Evolutionary conservation across 768 basidiomycete genomes (phyloP).

Genomic region (Strobilomyces echinocephalus): DNA sequence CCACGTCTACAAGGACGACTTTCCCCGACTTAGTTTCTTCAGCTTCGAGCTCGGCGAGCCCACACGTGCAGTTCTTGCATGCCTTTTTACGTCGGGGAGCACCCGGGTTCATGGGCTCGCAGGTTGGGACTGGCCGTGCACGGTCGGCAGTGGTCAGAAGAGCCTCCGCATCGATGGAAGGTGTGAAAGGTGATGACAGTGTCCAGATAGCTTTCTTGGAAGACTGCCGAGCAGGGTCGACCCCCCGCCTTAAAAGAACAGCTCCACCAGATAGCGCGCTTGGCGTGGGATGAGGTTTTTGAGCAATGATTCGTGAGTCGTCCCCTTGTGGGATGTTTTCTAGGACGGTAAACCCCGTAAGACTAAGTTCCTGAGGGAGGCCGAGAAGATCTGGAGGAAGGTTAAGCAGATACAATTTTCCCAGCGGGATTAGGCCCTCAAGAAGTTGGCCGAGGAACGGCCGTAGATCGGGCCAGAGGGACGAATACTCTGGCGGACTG

Average conservation of each 20-base stretch:
- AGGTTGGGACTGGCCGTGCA: slow-evolving; percentile 68
- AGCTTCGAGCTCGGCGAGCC: slow-evolving; percentile 89
- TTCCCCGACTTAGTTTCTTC: slow-evolving; percentile 63
- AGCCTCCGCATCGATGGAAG: slow-evolving; percentile 75
- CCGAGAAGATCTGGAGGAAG: slow-evolving; percentile 39
- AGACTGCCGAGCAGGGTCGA: slow-evolving; percentile 53
- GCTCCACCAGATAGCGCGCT: slow-evolving; percentile 26
- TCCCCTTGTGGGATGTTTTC: slow-evolving; percentile 34
- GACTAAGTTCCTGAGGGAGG: slow-evolving; percentile 55
- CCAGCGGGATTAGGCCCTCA: slow-evolving; percentile 56
- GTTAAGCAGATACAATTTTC: slow-evolving; percentile 64
- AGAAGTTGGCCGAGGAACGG: slow-evolving; percentile 58
- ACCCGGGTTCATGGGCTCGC: slow-evolving; percentile 53
- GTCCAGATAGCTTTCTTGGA: slow-evolving; percentile 90
- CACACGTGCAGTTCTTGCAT: slow-evolving; percentile 95
- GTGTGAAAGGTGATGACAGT: slow-evolving; percentile 62
- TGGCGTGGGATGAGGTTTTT: slow-evolving; percentile 56
- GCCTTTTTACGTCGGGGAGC: slow-evolving; percentile 78
- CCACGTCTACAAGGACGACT: slow-evolving; percentile 62
- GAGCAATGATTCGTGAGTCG: slow-evolving; percentile 53
- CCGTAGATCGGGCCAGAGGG: slow-evolving; percentile 48
- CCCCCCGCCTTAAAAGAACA: slow-evolving; percentile 50
- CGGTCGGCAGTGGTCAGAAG: slow-evolving; percentile 83
- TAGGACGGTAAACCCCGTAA: slow-evolving; percentile 61
- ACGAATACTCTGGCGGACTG: slow-evolving; percentile 55